Percentiles rank a stretch among this genome's conserved stretches.
Evolutionary conservation across 2,329 filamentous ascomycete species (phyloP).

Genomic region (Dactylonectria macrodidyma): DNA sequence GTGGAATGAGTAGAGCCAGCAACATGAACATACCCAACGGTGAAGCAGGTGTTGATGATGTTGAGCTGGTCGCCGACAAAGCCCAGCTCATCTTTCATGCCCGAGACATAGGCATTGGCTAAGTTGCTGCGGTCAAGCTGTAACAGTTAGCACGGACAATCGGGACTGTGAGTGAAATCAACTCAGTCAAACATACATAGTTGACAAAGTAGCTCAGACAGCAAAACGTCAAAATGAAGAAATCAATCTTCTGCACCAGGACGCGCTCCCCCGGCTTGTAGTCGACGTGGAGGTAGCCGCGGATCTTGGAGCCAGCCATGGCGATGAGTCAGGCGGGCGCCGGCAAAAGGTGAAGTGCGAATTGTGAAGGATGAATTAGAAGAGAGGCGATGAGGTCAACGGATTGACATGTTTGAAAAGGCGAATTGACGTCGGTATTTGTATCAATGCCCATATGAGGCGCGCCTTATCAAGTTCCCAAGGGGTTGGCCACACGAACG

Average conservation of each 20-base stretch:
- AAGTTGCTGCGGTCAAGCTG: constrained; percentile 58
- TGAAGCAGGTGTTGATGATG: constrained; percentile 56
- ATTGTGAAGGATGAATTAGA: too few relatives aligned
- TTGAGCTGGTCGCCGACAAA: constrained; percentile 62
- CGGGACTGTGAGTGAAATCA: rapidly evolving
- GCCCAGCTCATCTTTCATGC: constrained; percentile 62
- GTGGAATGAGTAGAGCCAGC: too few relatives aligned
- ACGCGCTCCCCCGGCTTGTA: constrained; percentile 58
- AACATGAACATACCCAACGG: constrained; percentile 50
- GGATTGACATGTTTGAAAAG: not conserved
- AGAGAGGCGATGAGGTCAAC: not conserved
- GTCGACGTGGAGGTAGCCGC: constrained; percentile 52
- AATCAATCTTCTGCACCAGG: constrained; percentile 72
- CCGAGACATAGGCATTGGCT: constrained; percentile 59
- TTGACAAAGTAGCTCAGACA: constrained; percentile 71
- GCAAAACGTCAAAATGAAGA: constrained; percentile 76
- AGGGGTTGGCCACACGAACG: not conserved
- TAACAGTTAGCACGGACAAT: not conserved
- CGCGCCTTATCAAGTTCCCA: constrained; percentile 1
- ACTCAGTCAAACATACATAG: constrained; percentile 57
- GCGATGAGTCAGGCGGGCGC: constrained; percentile 9
- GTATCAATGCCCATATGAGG: not conserved
- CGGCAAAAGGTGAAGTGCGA: too few relatives aligned
- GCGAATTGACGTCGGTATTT: not conserved
- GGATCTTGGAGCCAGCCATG: constrained; percentile 39